Conservation (phyloP, 345 rosid species). For the Salix udensis region DNA sequence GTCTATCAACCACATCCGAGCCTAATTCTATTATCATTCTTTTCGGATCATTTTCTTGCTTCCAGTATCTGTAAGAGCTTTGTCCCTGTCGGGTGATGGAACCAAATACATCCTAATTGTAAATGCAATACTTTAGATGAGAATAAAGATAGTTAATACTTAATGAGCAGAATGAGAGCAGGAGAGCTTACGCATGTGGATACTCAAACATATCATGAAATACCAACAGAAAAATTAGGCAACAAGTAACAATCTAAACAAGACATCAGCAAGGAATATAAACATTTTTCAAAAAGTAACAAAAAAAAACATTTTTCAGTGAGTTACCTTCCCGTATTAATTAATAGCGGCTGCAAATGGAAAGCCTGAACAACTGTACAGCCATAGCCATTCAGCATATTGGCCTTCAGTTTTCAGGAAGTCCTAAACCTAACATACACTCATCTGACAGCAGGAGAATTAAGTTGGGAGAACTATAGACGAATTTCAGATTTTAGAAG, state of each 20-base stretch:
- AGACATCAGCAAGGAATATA: background rate
- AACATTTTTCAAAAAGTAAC: no score
- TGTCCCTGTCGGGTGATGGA: conserved; percentile 34
- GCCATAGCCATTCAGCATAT: background rate
- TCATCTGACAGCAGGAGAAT: no score
- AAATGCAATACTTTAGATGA: background rate
- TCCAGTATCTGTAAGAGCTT: conserved; percentile 35
- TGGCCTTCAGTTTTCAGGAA: background rate
- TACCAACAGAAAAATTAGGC: background rate
- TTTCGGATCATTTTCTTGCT: conserved; percentile 46
- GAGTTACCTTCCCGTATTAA: background rate
- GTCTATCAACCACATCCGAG: conserved; percentile 32
- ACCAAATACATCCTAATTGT: conserved; percentile 39
- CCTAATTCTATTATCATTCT: conserved; percentile 39
- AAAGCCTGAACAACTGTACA: background rate
- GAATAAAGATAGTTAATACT: background rate
- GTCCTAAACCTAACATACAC: background rate
- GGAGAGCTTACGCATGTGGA: no score
- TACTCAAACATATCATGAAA: background rate
- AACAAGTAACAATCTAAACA: background rate
- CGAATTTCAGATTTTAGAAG: background rate
- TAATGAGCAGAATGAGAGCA: conserved; percentile 8
- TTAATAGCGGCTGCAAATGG: background rate
- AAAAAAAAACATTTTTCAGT: background rate
- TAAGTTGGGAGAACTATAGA: no score